Conservation (phyloP, 2,329 filamentous ascomycete genomes). For the Aureobasidium vineae region DNA sequence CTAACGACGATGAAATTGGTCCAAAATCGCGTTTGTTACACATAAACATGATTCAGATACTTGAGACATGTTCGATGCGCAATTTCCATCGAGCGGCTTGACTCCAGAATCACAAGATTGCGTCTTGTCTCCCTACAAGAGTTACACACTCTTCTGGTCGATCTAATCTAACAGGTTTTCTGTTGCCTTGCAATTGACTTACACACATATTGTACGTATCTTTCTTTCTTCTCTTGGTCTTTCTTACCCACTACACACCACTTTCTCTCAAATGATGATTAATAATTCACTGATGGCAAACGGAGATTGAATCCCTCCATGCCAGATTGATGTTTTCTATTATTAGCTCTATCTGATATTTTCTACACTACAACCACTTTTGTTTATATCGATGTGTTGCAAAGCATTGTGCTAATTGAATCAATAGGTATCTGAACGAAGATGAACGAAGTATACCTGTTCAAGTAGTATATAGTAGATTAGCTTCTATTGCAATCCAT, state of each 20-base stretch:
- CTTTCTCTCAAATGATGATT: background rate
- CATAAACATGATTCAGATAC: background rate
- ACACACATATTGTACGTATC: background rate
- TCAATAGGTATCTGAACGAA: background rate
- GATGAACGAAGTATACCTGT: no score
- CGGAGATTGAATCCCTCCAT: conserved; percentile 23
- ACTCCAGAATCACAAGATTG: background rate
- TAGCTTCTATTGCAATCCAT: background rate
- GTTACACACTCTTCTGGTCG: background rate
- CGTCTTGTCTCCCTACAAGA: background rate
- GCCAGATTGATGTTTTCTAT: conserved; percentile 8
- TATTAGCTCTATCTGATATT: conserved; percentile 21
- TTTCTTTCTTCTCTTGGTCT: background rate
- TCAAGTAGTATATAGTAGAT: background rate
- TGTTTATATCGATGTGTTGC: background rate
- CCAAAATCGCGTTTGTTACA: background rate
- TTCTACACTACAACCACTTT: background rate
- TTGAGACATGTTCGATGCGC: background rate
- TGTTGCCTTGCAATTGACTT: background rate
- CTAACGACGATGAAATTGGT: background rate
- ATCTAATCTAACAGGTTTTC: background rate
- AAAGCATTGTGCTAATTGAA: background rate
- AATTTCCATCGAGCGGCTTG: background rate
- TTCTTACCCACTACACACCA: background rate
- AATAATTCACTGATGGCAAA: conserved; percentile 18